Percentiles rank a stretch among this genome's conserved stretches.
Conservation (phyloP, 2,329 filamentous ascomycete genomes). For the Fusarium camptoceras region DNA sequence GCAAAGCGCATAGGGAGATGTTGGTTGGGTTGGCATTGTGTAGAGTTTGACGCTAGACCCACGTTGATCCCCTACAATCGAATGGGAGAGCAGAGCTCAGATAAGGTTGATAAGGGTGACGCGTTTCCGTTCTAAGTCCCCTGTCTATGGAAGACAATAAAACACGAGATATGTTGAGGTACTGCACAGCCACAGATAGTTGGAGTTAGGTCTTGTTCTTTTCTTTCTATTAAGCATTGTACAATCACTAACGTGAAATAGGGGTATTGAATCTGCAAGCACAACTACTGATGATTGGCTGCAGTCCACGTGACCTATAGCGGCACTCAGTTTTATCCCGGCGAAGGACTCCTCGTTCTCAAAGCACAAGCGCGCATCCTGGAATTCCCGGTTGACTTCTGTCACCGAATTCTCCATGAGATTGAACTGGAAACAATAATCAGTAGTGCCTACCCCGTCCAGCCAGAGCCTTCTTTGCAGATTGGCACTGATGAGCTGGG, state of each 20-base stretch:
- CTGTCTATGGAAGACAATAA: not conserved
- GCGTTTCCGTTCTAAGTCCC: not conserved
- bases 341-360: conserved; percentile 62
- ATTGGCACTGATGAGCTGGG: conserved; percentile 39
- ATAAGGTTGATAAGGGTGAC: not conserved
- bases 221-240: not conserved
- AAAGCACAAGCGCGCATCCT: conserved; percentile 63
- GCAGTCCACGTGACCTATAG: conserved; percentile 1
- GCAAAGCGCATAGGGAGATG: not conserved
- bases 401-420: conserved; percentile 63
- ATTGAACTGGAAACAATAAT: conserved; percentile 50
- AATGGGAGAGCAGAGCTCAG: not conserved
- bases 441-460: conserved; percentile 45
- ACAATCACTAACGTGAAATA: no score
- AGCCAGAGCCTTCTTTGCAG: conserved; percentile 53
- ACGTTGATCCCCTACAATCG: accelerated
- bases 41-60: not conserved
- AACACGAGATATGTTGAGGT: accelerated
- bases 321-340: conserved; percentile 55
- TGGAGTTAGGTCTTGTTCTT: not conserved
- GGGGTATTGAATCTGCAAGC: no score
- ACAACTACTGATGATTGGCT: no score
- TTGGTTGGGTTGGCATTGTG: not conserved
- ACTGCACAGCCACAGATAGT: accelerated
- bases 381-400: conserved; percentile 62